These are phyloP conservation scores for Gossypium trilobum DNA, from an alignment of 441 rosid genomes.

Conservation along the genomic window DNA sequence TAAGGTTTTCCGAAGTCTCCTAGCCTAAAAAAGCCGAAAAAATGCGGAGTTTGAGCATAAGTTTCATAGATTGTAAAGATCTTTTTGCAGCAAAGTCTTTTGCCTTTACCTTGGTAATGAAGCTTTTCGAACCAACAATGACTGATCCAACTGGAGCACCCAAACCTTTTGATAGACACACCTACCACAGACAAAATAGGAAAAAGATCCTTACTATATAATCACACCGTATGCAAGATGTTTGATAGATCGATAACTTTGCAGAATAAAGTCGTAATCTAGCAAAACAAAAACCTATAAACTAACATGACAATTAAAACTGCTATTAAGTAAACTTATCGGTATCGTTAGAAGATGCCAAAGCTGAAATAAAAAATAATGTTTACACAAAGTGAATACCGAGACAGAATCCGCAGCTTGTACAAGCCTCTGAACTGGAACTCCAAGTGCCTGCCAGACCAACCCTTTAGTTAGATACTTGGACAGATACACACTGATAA, in stretches of 20 bases:
- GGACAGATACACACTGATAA: background rate
- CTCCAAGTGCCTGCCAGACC: constrained; percentile 63
- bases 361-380: background rate
- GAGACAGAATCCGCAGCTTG: constrained; percentile 82
- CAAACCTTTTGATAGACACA: constrained; percentile 80
- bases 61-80: background rate
- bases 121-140: constrained; percentile 69
- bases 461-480: constrained; percentile 16
- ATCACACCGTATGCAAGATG: background rate
- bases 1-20: constrained; percentile 70
- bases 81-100: background rate
- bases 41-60: background rate
- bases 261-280: background rate
- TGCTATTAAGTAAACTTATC: background rate
- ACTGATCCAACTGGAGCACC: constrained; percentile 94
- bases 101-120: constrained; percentile 55
- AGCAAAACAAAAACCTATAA: background rate
- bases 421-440: constrained; percentile 68
- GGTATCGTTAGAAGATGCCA: background rate
- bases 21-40: constrained; percentile 38
- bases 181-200: constrained; percentile 27
- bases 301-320: background rate
- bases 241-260: background rate
- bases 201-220: background rate
- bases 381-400: constrained; percentile 27